Conservation (phyloP, 2,329 filamentous ascomycete species). For the Tympanopsis confertula region DNA sequence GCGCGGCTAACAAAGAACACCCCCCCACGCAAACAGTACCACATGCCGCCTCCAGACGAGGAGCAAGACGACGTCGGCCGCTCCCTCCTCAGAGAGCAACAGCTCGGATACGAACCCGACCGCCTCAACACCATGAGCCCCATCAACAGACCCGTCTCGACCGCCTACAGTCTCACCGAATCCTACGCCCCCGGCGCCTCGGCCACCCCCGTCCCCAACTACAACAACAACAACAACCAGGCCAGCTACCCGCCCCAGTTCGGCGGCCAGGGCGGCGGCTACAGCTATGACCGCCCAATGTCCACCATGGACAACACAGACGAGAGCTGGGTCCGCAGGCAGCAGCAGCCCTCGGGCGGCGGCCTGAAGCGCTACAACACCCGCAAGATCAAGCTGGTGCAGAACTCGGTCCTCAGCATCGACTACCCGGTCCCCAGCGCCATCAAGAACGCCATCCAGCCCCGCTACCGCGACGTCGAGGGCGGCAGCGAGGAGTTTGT, state of each 20-base stretch:
- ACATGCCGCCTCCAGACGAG: neutral
- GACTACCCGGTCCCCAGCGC: neutral
- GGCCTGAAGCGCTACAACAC: neutral
- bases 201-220: neutral
- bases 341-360: neutral
- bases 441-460: neutral
- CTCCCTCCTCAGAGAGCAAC: neutral
- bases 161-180: neutral
- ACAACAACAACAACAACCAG: neutral
- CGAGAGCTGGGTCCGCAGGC: slow-evolving; percentile 1
- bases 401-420: neutral
- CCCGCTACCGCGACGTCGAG: neutral
- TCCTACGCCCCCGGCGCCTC: neutral
- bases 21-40: neutral
- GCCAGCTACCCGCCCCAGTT: neutral
- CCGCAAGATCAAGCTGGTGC: neutral
- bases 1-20: too few species aligned
- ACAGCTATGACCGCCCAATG: neutral
- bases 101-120: neutral
- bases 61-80: neutral
- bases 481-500: neutral
- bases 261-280: too few species aligned
- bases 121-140: neutral
- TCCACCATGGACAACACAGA: neutral
- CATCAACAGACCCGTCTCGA: neutral